A percentile compares a stretch with the other conserved stretches of the same genome.
These are phyloP conservation scores for Diaporthe australafricana DNA, from an alignment of 2,329 filamentous ascomycete genomes.

Conservation along the genomic window DNA sequence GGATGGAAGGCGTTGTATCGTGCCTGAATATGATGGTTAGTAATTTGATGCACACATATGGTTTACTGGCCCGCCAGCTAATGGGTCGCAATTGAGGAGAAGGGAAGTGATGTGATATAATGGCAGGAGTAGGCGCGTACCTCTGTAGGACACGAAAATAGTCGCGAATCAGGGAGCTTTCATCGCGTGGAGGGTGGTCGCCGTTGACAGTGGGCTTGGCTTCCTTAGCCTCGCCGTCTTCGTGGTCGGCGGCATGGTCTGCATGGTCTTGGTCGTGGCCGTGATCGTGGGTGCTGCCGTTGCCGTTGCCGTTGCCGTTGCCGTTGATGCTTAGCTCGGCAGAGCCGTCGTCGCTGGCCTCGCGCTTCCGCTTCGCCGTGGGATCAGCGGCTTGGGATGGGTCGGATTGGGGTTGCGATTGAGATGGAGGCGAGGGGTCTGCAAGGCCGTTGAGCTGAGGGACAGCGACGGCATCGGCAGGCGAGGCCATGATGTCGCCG, in stretches of 20 bases:
- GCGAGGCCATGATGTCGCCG: constrained; percentile 46
- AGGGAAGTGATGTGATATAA: constrained; percentile 37
- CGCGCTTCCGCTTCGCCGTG: constrained; percentile 69
- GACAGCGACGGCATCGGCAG: constrained; percentile 42
- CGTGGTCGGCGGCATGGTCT: constrained; percentile 36
- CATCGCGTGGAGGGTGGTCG: constrained; percentile 43
- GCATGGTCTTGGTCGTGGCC: constrained; percentile 48
- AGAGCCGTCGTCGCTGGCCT: constrained; percentile 55
- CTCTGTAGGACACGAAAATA: constrained; percentile 56
- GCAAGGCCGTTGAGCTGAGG: constrained; percentile 47
- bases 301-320: not conserved
- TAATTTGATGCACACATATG: constrained; percentile 18
- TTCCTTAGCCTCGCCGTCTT: constrained; percentile 36
- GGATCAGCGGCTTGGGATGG: constrained; percentile 45
- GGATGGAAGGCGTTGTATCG: constrained; percentile 65
- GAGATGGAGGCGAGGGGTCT: constrained; percentile 40
- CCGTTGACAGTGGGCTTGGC: constrained; percentile 45
- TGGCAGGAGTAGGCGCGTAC: constrained; percentile 48
- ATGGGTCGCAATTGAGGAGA: not conserved
- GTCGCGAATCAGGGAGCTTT: constrained; percentile 53
- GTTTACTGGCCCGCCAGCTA: not conserved
- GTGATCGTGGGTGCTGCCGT: not conserved
- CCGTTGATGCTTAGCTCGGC: constrained; percentile 39
- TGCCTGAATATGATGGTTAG: constrained; percentile 56
- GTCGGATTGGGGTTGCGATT: constrained; percentile 40